Evolutionary conservation across 2,329 filamentous ascomycete genomes (phyloP), one percentile per base, ranked within the genome.

Genomic region (Pseudopyricularia javanii): DNA sequence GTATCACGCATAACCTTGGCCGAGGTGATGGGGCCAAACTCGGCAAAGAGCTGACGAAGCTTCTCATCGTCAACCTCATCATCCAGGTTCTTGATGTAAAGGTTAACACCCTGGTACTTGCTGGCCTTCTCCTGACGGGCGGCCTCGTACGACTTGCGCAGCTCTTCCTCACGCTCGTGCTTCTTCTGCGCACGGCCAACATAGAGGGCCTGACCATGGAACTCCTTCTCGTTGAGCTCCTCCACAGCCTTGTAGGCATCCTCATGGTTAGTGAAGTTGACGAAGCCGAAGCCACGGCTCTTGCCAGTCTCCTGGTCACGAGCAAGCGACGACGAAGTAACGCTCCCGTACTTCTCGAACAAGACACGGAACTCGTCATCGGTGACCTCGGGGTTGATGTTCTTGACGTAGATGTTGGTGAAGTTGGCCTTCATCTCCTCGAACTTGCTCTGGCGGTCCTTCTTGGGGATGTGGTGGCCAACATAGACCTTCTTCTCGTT

Each of bases 351-450:
- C 72, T 84, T 84, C 78, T 93, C 88, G 64, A 98, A 97, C 50
- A 97, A 78, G 57, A 85, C 80, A 62, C 90, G 89, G 83, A 98
- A 97, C 68, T 97, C 86, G 8, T 97, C 91, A 57, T 98, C 93
- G 55, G 82, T 86, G 58, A 85, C 88, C 49, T 96, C 91, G 34
- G 74, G 65, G 63, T 84, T 82, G 62, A 98, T 86, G 77, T 98
- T 98, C 85, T 98, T 98, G 76, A 98, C 88, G 75, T 98, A 98
- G 72, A 98, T 85, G 72, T 98, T 98, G 78, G 93, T 98, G 81
- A 94, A 98, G 80, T 98, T 98, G 72, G 93, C 93, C 85, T 98
- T 98, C 91, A 98, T 98, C 40, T 98, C 93, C 78, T 98, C 93
- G 63, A 97, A 97, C 78, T 98, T 98, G 88, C 89, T 95, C 82